A percentile compares a stretch with the other conserved stretches of the same genome.
These are phyloP conservation scores for Cucurbita argyrosperma DNA, from an alignment of 306 rosid genomes.

Conservation along the genomic window DNA sequence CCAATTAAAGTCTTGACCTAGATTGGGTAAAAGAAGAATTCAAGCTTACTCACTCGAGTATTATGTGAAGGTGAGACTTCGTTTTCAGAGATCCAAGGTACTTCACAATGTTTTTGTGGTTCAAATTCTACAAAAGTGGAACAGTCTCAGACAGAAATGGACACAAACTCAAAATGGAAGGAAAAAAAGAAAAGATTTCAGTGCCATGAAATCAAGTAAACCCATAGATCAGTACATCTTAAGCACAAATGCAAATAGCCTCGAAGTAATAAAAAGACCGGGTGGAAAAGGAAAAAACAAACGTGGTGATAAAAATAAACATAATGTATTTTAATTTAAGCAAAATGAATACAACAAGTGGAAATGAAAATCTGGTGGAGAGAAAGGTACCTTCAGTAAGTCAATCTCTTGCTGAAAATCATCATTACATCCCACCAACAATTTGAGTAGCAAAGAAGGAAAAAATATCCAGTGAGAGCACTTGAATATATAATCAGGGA, in stretches of 20 bases:
- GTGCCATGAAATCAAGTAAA: not conserved
- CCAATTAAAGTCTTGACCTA: slow-evolving; percentile 1
- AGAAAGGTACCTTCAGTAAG: slow-evolving; percentile 63
- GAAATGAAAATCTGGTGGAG: slow-evolving; percentile 5
- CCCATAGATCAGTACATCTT: not conserved
- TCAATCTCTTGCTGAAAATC: slow-evolving; percentile 89
- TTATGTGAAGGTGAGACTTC: slow-evolving; percentile 85
- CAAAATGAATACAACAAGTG: not conserved
- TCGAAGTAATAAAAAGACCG: not conserved
- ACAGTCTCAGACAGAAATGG: not conserved
- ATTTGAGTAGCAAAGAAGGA: slow-evolving; percentile 14
- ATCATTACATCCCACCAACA: slow-evolving; percentile 21
- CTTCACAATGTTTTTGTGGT: slow-evolving; percentile 96
- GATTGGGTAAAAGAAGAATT: not conserved
- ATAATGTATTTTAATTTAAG: not conserved
- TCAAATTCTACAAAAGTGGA: slow-evolving; percentile 66
- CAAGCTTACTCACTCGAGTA: slow-evolving; percentile 68
- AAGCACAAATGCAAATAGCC: not conserved
- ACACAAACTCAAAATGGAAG: not conserved
- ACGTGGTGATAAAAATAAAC: not conserved
- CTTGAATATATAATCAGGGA: not conserved
- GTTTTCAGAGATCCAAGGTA: slow-evolving; percentile 98
- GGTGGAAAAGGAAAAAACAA: not conserved
- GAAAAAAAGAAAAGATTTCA: not conserved
- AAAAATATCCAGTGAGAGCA: slow-evolving; percentile 3